These are phyloP conservation scores for Spiraea crenata DNA, from an alignment of 331 rosid species.

Conservation along the genomic window DNA sequence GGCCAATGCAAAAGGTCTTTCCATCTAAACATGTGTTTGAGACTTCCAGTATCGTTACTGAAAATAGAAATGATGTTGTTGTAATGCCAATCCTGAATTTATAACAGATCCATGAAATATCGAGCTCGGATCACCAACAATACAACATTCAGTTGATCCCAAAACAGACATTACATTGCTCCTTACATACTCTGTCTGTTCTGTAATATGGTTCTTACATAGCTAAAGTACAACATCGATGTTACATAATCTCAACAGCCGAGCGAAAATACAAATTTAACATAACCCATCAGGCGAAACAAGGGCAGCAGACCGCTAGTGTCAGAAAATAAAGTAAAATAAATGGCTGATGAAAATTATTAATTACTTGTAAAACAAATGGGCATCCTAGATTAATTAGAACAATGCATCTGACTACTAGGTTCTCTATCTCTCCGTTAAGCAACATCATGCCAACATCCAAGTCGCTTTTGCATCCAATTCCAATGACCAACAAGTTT, in stretches of 20 bases:
- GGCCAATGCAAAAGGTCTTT: not conserved
- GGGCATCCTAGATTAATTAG: not conserved
- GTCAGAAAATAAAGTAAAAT: not conserved
- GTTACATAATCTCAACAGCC: not conserved
- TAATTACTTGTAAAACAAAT: not conserved
- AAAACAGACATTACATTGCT: not conserved
- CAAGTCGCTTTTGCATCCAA: not conserved
- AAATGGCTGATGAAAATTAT: conserved; percentile 4
- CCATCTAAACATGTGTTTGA: too few relatives aligned
- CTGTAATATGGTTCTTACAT: not conserved
- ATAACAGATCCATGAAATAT: not conserved
- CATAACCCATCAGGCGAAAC: not conserved
- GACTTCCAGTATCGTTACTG: too few relatives aligned
- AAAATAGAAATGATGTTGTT: not conserved
- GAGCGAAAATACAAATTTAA: not conserved
- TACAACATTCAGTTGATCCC: not conserved
- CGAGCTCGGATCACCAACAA: not conserved
- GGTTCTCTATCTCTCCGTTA: not conserved
- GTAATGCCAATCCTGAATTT: not conserved
- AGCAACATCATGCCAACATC: not conserved
- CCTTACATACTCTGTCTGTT: not conserved
- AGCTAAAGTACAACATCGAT: not conserved
- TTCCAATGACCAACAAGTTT: not conserved
- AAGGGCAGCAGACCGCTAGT: not conserved
- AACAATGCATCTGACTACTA: not conserved